phyloP scores from a whole-genome alignment of 148 eudicot genomes.

The Rhododendron henanense region DNA sequence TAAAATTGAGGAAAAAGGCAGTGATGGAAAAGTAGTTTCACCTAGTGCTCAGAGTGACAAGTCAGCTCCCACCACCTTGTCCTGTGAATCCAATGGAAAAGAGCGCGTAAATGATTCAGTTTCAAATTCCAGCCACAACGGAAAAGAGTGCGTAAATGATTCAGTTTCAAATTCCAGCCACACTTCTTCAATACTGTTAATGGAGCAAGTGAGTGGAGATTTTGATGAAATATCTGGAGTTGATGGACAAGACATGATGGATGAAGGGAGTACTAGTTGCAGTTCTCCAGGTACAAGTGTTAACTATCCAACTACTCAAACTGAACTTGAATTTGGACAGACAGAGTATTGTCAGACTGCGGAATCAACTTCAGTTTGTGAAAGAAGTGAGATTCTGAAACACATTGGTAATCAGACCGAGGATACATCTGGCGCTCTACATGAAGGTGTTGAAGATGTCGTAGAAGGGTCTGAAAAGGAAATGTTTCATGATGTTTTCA shows the following conservation, averaged over 20 bases:
- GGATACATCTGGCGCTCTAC: constrained; percentile 1
- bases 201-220: constrained; percentile 4
- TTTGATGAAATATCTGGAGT: constrained; percentile 10
- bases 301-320: constrained; percentile 16
- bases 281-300: constrained; percentile 2
- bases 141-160: not conserved
- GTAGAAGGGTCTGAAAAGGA: constrained; percentile 23
- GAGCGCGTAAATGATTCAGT: not conserved
- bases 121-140: constrained; percentile 10
- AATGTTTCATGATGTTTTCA: constrained; percentile 17
- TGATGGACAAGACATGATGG: constrained; percentile 17
- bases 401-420: constrained; percentile 7
- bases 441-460: constrained; percentile 18
- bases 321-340: constrained; percentile 5
- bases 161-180: constrained; percentile 8
- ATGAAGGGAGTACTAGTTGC: constrained; percentile 14
- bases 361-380: constrained; percentile 17
- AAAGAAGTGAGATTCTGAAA: constrained; percentile 16
- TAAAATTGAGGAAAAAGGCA: constrained; percentile 16
- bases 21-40: constrained; percentile 11
- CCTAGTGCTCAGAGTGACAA: constrained; percentile 13
- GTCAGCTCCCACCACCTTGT: constrained; percentile 18
- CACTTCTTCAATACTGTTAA: constrained; percentile 6
- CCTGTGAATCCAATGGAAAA: constrained; percentile 11
- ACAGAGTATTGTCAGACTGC: constrained; percentile 14